These are phyloP conservation scores for Ceraceosorus guamensis DNA, from an alignment of 1,284 basidiomycete species.

Conservation along the genomic window DNA sequence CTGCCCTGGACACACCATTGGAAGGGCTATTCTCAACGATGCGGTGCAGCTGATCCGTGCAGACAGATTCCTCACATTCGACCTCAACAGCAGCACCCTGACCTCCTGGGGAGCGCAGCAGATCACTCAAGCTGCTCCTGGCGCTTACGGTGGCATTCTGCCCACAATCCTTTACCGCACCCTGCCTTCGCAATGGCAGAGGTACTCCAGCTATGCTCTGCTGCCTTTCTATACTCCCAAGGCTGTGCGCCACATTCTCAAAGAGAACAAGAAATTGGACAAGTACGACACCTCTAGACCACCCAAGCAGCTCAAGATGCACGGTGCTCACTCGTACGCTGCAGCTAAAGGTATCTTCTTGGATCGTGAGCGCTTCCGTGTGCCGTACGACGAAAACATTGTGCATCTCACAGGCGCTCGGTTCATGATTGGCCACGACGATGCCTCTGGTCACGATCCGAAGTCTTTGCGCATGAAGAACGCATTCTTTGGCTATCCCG, in stretches of 20 bases:
- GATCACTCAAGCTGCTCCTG: conserved; percentile 14
- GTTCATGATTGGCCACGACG: conserved; percentile 15
- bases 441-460: conserved; percentile 1
- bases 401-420: conserved; percentile 2
- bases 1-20: conserved; percentile 74
- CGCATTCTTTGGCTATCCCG: conserved; percentile 49
- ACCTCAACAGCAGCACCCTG: conserved; percentile 69
- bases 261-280: conserved; percentile 54
- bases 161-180: conserved; percentile 62
- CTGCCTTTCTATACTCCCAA: conserved; percentile 71
- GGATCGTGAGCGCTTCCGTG: conserved; percentile 38
- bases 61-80: conserved; percentile 73
- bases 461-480: too few species aligned
- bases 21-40: conserved; percentile 76
- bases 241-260: conserved; percentile 55
- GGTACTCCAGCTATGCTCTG: conserved; percentile 64
- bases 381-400: conserved; percentile 12
- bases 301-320: conserved; percentile 20
- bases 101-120: conserved; percentile 52
- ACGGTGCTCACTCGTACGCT: conserved; percentile 54
- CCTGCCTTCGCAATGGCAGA: conserved; percentile 54
- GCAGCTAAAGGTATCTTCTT: conserved; percentile 50
- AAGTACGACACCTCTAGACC: conserved; percentile 54
- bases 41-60: conserved; percentile 77
- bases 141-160: conserved; percentile 51